phyloP scores from a whole-genome alignment of 257 asterid genomes.

The Solanum etuberosum region DNA sequence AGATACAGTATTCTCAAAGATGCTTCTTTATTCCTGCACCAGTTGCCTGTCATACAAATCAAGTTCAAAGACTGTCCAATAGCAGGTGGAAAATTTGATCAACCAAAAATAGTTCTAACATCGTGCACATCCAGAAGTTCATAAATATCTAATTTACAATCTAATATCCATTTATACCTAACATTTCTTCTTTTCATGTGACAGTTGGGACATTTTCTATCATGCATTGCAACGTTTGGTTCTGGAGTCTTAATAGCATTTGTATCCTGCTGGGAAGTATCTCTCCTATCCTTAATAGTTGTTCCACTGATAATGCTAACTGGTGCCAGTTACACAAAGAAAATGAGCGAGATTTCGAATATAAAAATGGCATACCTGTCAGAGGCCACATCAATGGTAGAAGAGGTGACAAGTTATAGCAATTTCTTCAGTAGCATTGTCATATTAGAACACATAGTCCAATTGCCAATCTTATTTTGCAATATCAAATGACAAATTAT shows the following conservation, averaged over 20 bases:
- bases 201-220: slow-evolving; percentile 74
- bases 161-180: slow-evolving; percentile 6
- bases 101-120: not conserved
- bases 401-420: slow-evolving; percentile 41
- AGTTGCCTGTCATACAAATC: not conserved
- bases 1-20: not conserved
- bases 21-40: not conserved
- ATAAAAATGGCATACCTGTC: slow-evolving; percentile 48
- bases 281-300: slow-evolving; percentile 59
- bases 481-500: not conserved
- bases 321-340: slow-evolving; percentile 62
- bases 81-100: not conserved
- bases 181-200: slow-evolving; percentile 6
- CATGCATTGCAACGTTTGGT: slow-evolving; percentile 65
- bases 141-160: not conserved
- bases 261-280: slow-evolving; percentile 74
- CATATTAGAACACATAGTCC: not conserved
- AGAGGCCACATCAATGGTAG: slow-evolving; percentile 69
- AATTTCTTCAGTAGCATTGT: not conserved
- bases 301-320: slow-evolving; percentile 60
- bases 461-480: not conserved
- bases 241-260: slow-evolving; percentile 68
- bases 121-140: not conserved
- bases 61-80: not conserved
- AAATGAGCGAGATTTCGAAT: slow-evolving; percentile 53